Evolutionary conservation across 2,329 filamentous ascomycete genomes (phyloP), one percentile per base, ranked within the genome.

Genomic region (Magnaporthiopsis poae): DNA sequence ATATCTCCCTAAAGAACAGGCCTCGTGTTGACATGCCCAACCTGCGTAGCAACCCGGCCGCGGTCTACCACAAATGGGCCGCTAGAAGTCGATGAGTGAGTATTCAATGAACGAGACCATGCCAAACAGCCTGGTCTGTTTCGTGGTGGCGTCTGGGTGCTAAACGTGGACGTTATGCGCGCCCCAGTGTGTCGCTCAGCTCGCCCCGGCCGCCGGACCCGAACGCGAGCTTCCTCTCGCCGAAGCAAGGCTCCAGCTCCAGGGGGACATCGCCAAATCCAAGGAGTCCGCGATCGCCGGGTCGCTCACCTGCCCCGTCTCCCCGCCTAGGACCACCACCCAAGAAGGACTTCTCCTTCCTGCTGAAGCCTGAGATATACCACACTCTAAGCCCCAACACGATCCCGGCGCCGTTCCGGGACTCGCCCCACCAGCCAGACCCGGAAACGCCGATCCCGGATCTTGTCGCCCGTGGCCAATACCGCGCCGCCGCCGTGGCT

Each of bases 281-380:
- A 74, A 62, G 73, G 70, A 63, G 66, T 64, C 67, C 71, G 25
- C 70, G 66, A 62, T 72, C 70, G 5, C 68, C 71, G 1, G 66
- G 71, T 56, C 72, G 72, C 67, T 72, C 78, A 67, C 75, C 80
- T 7, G 63, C 39, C 7, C 63, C 46, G 31, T 65, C 63, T 36
- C 63, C 63, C 8, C 46, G 63, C 29, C 60, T 65, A 65, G 73
- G 67, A 68, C 74, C 71, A 71, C 69, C 77, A 64, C 75, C 80
- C n/a, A 76, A 80, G 52, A 90, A 90, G 72, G 89, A 96, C 78
- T 90, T 96, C 71, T 86, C 88, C 25, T 94, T 90, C 75, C 86
- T 97, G 62, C 84, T 95, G 13, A 86, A 88, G 27, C 88, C 91
- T 3, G 86, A 91, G 69, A 89, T 93, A 66, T 97, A 94, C 79